Base-by-base conservation (phyloP, 2,329 filamentous ascomycete species). In the Arthrobotrys entomopaga region DNA sequence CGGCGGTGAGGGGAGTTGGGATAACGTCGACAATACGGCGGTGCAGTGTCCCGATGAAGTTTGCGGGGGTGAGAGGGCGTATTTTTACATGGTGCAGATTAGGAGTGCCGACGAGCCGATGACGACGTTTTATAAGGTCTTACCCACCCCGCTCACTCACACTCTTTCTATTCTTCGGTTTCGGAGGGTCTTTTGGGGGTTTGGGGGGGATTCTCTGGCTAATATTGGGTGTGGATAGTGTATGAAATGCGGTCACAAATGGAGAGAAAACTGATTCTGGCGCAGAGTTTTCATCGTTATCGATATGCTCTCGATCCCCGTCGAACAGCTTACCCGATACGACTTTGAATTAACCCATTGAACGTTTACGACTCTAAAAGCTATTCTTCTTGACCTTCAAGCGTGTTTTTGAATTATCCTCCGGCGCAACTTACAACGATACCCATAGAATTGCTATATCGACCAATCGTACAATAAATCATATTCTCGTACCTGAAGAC, bases 41-140 rank as follows among this genome's bases (percentile, higher is more conserved):
- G 90, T 90, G 56, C 91, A 95, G 86, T 99, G 95, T 82, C 88
- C 91, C 24, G 89, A 89, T 76, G 89, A 93, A 46, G 86, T 86
- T 66, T 99, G 95, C 84, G 86, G 91, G 80, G 92, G 92, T 76
- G 86, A 88, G 74, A 88, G 92, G 83, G 95, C 95, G 2, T 96
- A 93, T 77, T 98, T 94, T 84, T 96, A 93, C 84, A 92, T 97
- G 85, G 89, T 98, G 78, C 95, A 99, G 86, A 98, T 98, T 83
- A 89, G 95, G 78, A 96, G 92, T 85, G 95, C 95, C 60, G 95
- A 99, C 83, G 95, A 99, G 85, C 95, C 95, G 74, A 97, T 97
- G 91, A 99, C 95, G 77, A 94, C 89, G 74, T 98, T 98, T 83
- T 96, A 90, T 83, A 95, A 93, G 87, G 91, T 92, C 80, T 64